phyloP scores from a whole-genome alignment of 805 yeast genomes.

The Metschnikowia shivogae region DNA sequence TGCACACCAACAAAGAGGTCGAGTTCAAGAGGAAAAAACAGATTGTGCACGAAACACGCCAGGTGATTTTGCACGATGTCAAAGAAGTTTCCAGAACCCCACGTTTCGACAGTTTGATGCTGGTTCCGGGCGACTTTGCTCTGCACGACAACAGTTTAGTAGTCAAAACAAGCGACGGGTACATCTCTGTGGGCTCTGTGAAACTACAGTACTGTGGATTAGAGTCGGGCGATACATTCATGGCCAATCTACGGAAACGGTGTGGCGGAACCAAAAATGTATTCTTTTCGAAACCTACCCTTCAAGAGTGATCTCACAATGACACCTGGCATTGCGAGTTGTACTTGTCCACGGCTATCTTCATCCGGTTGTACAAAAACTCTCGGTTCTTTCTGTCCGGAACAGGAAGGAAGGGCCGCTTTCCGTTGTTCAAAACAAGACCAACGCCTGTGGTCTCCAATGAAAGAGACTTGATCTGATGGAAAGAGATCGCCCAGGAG shows the following conservation, averaged over 20 bases:
- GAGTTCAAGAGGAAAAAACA: conserved; percentile 31
- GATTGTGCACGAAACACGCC: conserved; percentile 25
- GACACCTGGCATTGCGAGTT: conserved; percentile 64
- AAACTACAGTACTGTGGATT: conserved; percentile 54
- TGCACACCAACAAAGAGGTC: conserved; percentile 43
- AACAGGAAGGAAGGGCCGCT: conserved; percentile 68
- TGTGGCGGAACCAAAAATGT: conserved; percentile 31
- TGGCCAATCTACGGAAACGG: conserved; percentile 42
- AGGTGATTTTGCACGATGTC: conserved; percentile 46
- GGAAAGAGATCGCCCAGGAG: conserved; percentile 70
- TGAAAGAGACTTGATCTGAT: conserved; percentile 62
- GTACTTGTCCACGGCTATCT: conserved; percentile 74
- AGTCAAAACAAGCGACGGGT: conserved; percentile 44
- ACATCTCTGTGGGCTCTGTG: conserved; percentile 31
- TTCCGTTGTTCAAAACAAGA: conserved; percentile 47
- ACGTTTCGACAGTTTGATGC: neutral
- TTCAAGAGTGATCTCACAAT: neutral
- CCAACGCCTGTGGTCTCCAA: conserved; percentile 77
- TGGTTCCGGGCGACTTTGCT: conserved; percentile 22
- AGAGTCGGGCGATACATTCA: conserved; percentile 46
- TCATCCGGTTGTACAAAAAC: conserved; percentile 67
- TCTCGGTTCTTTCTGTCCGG: conserved; percentile 60
- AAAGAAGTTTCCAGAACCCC: conserved; percentile 1
- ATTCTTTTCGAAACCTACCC: conserved; percentile 6
- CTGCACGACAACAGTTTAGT: conserved; percentile 22